Evolutionary conservation across 2,329 filamentous ascomycete genomes (phyloP).

Genomic region (Aspergillus eucalypticola): DNA sequence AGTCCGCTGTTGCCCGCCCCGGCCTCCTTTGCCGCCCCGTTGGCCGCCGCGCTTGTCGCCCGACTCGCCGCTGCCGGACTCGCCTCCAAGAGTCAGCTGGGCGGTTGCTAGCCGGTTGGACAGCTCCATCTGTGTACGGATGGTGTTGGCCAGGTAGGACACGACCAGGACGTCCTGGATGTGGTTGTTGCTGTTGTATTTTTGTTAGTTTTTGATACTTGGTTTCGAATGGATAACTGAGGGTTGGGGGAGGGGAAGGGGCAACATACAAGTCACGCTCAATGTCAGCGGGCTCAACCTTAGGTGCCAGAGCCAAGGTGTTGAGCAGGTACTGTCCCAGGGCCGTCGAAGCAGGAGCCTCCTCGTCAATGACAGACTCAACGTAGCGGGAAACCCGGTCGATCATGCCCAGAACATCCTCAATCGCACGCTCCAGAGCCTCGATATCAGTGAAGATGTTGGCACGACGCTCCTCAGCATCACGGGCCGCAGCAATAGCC

Average conservation of each 20-base stretch:
- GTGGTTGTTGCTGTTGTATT: constrained; percentile 77
- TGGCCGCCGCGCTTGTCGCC: constrained; percentile 39
- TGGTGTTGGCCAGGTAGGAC: constrained; percentile 96
- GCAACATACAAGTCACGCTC: constrained; percentile 81
- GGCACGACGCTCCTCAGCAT: constrained; percentile 71
- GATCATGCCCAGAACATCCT: constrained; percentile 84
- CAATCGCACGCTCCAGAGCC: constrained; percentile 78
- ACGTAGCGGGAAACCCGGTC: constrained; percentile 92
- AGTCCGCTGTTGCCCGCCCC: constrained; percentile 40
- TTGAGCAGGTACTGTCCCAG: constrained; percentile 95
- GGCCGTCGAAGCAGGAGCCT: constrained; percentile 84
- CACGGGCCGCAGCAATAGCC: constrained; percentile 78
- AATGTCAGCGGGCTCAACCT: constrained; percentile 86
- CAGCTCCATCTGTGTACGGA: constrained; percentile 97
- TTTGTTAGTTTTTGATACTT: constrained; percentile 30
- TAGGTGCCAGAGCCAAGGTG: constrained; percentile 86
- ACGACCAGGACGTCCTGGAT: constrained; percentile 98
- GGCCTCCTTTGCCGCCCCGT: constrained; percentile 47
- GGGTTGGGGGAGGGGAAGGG: not conserved
- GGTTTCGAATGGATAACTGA: constrained; percentile 10
- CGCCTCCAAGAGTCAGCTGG: constrained; percentile 60
- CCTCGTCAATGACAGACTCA: constrained; percentile 82
- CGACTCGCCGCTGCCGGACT: constrained; percentile 38
- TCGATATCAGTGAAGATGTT: constrained; percentile 85
- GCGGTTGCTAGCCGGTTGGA: constrained; percentile 91